Evolutionary conservation across 2,329 filamentous ascomycete genomes (phyloP), one percentile per base, ranked within the genome.

Genomic region (Chaetomium olivaceum): DNA sequence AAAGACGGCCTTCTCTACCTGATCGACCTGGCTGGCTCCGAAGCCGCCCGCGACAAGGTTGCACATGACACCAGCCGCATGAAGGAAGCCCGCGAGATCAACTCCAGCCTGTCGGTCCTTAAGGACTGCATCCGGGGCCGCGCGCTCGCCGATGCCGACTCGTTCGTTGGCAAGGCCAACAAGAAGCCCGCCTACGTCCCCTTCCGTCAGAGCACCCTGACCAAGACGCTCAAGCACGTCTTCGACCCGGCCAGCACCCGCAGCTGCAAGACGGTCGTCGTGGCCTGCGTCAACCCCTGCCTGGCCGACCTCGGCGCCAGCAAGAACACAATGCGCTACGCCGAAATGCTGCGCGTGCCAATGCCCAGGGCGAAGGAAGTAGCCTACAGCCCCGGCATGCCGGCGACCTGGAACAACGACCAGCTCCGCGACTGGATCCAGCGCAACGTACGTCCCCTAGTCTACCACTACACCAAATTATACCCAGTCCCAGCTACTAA

Each of bases 121-220:
- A 84, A 85, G 66, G 82, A 84, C 68, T 85, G 82, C 64, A 85
- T 85, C 58, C 78, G 82, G 1, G 80, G 78, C 1, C 78, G 79
- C 48, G 78, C 79, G 0, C 71, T 76, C 39, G 69, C 75, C 0
- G 77, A 82, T 52, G 72, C 73, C 7, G 57, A 69, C 7, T 51
- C 65, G 0, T 52, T 21, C 23, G 63, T 62, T 11, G 64, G 48
- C 21, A 64, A 60, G 33, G 25, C 62, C 8, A 63, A 27, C 54
- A 72, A 71, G 67, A 78, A 77, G 69, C 75, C 74, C 59, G 72
- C 75, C 0, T 78, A 81, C 60, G 74, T 83, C 0, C 81, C 81
- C 0, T 83, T 81, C 67, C 77, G 81, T 0, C 79, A 81, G 66
- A 81, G 80, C 69, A 76, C 77, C 8, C 69, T 83, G 57, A 83